These are phyloP conservation scores for Aegilops longissima DNA, from an alignment of 176 grass and related monocot genomes.

Conservation along the genomic window DNA sequence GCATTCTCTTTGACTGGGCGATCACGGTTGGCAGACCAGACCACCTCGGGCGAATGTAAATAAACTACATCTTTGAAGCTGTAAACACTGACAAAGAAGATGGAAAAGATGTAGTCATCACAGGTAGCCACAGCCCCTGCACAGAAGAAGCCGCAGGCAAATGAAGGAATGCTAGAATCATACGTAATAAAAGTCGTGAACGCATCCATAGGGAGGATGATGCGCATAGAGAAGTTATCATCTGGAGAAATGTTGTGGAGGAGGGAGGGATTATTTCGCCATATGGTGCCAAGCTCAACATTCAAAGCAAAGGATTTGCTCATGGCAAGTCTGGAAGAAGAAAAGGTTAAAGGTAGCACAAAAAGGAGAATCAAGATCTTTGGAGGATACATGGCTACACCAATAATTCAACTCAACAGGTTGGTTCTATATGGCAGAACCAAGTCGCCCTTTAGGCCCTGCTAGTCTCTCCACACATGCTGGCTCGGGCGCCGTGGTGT, in stretches of 20 bases:
- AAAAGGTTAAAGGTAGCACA: background rate
- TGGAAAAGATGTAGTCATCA: slow-evolving; percentile 9
- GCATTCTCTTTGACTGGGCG: slow-evolving; percentile 46
- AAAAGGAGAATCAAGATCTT: slow-evolving; percentile 7
- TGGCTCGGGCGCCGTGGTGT: background rate
- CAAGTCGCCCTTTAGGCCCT: background rate
- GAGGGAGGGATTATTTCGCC: slow-evolving; percentile 19
- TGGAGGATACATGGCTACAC: slow-evolving; percentile 1
- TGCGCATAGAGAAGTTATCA: background rate
- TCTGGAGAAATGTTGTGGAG: background rate
- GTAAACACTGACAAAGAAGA: background rate
- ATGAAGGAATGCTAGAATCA: background rate
- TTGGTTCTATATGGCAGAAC: background rate
- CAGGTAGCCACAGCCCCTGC: background rate
- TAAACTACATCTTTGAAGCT: no score
- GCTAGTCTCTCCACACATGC: background rate
- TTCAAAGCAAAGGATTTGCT: background rate
- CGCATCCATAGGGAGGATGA: background rate
- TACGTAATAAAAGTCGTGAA: no score
- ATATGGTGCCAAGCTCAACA: background rate
- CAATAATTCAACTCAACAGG: background rate
- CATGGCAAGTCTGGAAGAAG: background rate
- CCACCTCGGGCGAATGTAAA: background rate
- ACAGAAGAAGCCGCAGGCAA: slow-evolving; percentile 54
- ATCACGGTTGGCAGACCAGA: slow-evolving; percentile 48